Base-by-base conservation (phyloP, 2,329 filamentous ascomycete species). In the Alternaria atra region DNA sequence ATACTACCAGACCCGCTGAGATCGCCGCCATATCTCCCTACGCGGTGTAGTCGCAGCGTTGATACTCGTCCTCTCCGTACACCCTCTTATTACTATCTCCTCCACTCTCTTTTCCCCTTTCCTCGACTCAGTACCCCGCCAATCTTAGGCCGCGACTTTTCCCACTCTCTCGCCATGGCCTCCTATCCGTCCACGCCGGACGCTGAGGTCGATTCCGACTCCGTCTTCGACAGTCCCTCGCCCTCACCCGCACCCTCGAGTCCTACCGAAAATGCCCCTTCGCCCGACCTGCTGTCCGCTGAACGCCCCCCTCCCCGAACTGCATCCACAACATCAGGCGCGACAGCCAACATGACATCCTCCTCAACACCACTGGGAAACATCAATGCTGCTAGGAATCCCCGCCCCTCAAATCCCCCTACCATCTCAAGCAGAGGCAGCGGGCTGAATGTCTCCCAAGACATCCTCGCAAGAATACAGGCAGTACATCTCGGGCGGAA, bases 321-420 rank as follows among this genome's bases (percentile, higher is more conserved):
- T 47, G 79, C 86, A 20, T 88, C 89, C 55, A 86, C 89, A 51
- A 81, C 88, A 15, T 50, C 46, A 20, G 71, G 67, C 57, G 70
- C 70, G 12, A 73, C 71, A 55, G 74, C 81, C 30, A 78, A 79
- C 58, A 93, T 97, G 88, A 92, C 87, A 57, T 82, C 90, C 6
- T 93, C 89, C n/a, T 97, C 93, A n/a, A 95, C 91, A 29, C 89
- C 92, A 40, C 83, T 94, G 4, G 93, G 93, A 40, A 86, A 91
- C 59, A 82, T 97, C 72, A 93, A 90, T 77, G 87, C 88, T 50
- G 88, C 88, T 39, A 82, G 89, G 65, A 83, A 87, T 71, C 85
- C 85, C 13, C 78, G 77, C 23, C 73, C 60, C 15, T 70, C 59
- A 27, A 77, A 80, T 4, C 77, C 80, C 6, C 76, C 79, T 23